phyloP scores from a whole-genome alignment of 176 grass and related monocot species.

The Triticum turgidum region DNA sequence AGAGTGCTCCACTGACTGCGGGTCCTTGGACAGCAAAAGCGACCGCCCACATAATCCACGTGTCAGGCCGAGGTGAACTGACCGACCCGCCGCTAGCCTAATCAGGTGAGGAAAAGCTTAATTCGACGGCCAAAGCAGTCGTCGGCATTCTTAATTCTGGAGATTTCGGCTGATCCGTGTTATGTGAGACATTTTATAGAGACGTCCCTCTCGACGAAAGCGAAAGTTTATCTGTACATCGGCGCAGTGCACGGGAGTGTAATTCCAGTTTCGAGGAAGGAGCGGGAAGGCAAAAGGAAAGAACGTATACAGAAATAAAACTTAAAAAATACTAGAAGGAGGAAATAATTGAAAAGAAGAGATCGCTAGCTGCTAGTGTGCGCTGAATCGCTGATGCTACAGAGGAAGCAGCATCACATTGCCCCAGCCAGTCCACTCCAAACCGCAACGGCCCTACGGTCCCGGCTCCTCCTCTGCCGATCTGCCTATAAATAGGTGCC shows the following conservation, averaged over 20 bases:
- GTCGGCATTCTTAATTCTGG: conserved; percentile 37
- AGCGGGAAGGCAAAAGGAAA: conserved; percentile 10
- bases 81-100: background rate
- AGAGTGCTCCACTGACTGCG: background rate
- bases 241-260: background rate
- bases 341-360: background rate
- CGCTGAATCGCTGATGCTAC: conserved; percentile 5
- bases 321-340: background rate
- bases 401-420: conserved; percentile 31
- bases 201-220: conserved; percentile 26
- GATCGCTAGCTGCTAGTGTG: background rate
- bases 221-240: background rate
- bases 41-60: background rate
- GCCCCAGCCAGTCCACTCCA: conserved; percentile 21
- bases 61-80: background rate
- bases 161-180: conserved; percentile 13
- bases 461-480: background rate
- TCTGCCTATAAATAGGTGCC: conserved; percentile 64
- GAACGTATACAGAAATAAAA: background rate
- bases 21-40: conserved; percentile 2
- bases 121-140: background rate
- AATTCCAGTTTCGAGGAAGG: conserved; percentile 39
- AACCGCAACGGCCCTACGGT: background rate
- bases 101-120: background rate
- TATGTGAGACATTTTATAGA: background rate